Conservation (phyloP, 2,329 filamentous ascomycete genomes). For the Trichophyton mentagrophytes region DNA sequence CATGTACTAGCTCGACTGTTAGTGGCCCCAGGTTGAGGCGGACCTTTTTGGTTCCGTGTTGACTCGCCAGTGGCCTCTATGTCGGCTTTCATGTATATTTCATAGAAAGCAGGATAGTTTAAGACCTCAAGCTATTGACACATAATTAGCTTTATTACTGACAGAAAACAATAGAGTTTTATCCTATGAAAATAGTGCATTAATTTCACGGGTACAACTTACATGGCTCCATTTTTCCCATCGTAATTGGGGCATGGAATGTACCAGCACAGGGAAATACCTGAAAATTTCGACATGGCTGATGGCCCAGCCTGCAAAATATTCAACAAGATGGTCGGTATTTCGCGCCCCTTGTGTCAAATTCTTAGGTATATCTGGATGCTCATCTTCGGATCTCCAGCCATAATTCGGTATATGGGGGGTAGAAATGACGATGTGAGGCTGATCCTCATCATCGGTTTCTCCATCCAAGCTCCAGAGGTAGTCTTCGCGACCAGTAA, state of each 20-base stretch:
- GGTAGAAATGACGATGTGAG: slow-evolving; percentile 22
- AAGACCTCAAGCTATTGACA: not conserved
- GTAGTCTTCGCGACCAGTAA: slow-evolving; percentile 8
- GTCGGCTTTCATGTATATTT: not conserved
- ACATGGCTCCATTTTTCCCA: slow-evolving; percentile 24
- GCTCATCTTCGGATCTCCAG: slow-evolving; percentile 16
- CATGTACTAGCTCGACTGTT: not conserved
- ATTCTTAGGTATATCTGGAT: slow-evolving; percentile 16
- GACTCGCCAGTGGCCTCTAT: not conserved
- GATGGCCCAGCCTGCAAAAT: slow-evolving; percentile 28
- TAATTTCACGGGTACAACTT: slow-evolving; percentile 6
- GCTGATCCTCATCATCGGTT: slow-evolving; percentile 15
- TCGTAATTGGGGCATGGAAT: slow-evolving; percentile 14
- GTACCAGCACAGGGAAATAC: slow-evolving; percentile 22
- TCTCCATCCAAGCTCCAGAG: slow-evolving; percentile 16
- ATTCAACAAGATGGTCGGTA: slow-evolving; percentile 27
- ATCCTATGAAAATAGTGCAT: not conserved
- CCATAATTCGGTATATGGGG: slow-evolving; percentile 20
- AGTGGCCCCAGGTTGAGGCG: not conserved
- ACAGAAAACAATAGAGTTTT: not conserved
- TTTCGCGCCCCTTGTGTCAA: slow-evolving; percentile 21
- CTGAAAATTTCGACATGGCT: slow-evolving; percentile 23
- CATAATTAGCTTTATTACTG: not conserved
- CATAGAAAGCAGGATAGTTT: not conserved
- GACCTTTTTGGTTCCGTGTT: not conserved